phyloP scores from a whole-genome alignment of 2,329 filamentous ascomycete species.

The Cytospora mali region DNA sequence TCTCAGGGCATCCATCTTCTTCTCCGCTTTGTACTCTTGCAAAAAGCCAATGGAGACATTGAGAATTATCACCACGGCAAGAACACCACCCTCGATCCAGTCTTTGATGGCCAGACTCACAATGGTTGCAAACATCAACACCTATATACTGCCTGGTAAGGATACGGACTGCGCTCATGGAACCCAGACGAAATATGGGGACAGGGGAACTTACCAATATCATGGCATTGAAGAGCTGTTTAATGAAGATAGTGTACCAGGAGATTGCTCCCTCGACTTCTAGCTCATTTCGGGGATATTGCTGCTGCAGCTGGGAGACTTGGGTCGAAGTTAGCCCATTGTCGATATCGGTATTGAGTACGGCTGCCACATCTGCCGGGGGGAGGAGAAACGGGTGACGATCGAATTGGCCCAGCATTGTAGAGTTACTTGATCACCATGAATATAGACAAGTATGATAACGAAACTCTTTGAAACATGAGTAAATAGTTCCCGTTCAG shows the following conservation, averaged over 20 bases:
- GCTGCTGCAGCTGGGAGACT: conserved; percentile 59
- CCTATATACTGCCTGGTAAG: conserved; percentile 53
- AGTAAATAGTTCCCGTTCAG: conserved; percentile 3
- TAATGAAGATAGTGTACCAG: conserved; percentile 72
- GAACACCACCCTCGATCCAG: conserved; percentile 39
- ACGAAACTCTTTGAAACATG: neutral
- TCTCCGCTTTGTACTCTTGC: conserved; percentile 66
- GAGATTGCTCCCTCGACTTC: conserved; percentile 68
- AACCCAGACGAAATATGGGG: neutral
- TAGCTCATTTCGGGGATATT: conserved; percentile 70
- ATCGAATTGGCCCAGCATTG: conserved; percentile 51
- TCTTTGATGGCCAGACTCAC: conserved; percentile 66
- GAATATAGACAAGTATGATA: conserved; percentile 1
- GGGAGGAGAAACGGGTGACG: conserved; percentile 64
- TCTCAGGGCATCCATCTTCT: conserved; percentile 66
- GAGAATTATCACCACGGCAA: conserved; percentile 49
- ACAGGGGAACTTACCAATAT: conserved; percentile 57
- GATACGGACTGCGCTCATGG: conserved; percentile 42
- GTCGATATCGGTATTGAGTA: conserved; percentile 65
- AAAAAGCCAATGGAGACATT: conserved; percentile 71
- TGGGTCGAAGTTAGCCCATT: conserved; percentile 65
- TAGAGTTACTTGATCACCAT: conserved; percentile 26
- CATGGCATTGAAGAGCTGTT: conserved; percentile 78
- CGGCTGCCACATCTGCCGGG: conserved; percentile 62
- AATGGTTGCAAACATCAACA: conserved; percentile 77